A percentile compares a stretch with the other conserved stretches of the same genome.
Conservation (phyloP, 148 eudicot genomes). For the Spergularia marina region DNA sequence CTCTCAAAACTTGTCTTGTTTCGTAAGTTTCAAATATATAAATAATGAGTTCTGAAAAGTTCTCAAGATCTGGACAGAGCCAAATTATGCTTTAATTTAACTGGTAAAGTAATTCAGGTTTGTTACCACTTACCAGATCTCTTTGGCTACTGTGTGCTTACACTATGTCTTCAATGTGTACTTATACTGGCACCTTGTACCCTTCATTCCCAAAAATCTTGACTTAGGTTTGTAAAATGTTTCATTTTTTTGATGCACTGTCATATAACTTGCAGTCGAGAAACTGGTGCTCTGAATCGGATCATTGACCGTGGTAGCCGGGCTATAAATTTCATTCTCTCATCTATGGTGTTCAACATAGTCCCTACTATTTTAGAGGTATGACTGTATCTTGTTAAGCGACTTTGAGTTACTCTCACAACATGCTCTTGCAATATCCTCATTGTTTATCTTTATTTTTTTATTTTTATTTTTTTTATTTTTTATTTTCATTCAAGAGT, state of each 20-base stretch:
- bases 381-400: constrained; percentile 23
- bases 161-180: neutral
- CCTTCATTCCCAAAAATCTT: neutral
- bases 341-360: constrained; percentile 89
- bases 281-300: constrained; percentile 90
- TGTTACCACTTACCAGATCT: neutral
- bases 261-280: constrained; percentile 57
- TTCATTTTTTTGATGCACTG: constrained; percentile 22
- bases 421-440: neutral
- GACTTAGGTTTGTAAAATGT: constrained; percentile 4
- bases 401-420: neutral
- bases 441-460: neutral
- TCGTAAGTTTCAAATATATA: neutral
- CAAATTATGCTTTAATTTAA: neutral
- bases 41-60: neutral
- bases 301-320: constrained; percentile 99
- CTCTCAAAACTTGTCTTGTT: neutral
- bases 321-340: constrained; percentile 88
- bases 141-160: neutral
- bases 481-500: constrained; percentile 3
- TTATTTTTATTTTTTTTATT: too few relatives aligned
- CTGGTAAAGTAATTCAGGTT: neutral
- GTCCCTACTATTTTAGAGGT: constrained; percentile 93
- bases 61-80: neutral
- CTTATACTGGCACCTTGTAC: neutral